Conservation (phyloP, 495 filamentous ascomycete genomes). For the Aspergillus asperescens region DNA sequence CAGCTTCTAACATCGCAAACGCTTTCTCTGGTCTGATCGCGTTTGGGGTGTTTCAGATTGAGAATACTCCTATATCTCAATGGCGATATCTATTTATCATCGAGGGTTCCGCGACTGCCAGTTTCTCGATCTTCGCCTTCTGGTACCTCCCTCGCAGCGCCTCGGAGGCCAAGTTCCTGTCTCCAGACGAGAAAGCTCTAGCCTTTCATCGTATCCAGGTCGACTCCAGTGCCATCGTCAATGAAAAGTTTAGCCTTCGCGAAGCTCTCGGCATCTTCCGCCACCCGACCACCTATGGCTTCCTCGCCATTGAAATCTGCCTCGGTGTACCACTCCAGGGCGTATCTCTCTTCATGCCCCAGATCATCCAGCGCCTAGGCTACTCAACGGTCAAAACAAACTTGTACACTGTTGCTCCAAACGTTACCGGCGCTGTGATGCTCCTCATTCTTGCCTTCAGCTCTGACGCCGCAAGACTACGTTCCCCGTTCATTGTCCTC, state of each 20-base stretch:
- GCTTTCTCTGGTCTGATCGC: conserved; percentile 71
- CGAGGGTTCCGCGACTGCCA: conserved; percentile 59
- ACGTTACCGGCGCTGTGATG: conserved; percentile 62
- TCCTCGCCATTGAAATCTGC: conserved; percentile 66
- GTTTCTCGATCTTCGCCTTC: conserved; percentile 62
- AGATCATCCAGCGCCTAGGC: conserved; percentile 62
- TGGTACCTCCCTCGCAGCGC: conserved; percentile 65
- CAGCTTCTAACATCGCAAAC: conserved; percentile 65
- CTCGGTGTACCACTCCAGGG: conserved; percentile 71
- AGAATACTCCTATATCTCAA: conserved; percentile 43
- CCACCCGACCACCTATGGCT: conserved; percentile 55
- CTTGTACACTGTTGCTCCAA: conserved; percentile 71
- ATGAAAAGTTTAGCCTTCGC: conserved; percentile 63
- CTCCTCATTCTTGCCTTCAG: conserved; percentile 63
- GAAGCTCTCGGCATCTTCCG: conserved; percentile 61
- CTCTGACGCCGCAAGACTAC: conserved; percentile 58
- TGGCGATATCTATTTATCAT: conserved; percentile 80
- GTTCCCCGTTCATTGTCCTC: conserved; percentile 68
- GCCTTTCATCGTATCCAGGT: conserved; percentile 71
- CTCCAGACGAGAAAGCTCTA: conserved; percentile 57
- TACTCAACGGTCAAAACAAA: conserved; percentile 66
- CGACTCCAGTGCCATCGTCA: conserved; percentile 65
- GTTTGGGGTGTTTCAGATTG: conserved; percentile 71
- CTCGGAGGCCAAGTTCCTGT: conserved; percentile 58
- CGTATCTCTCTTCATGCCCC: conserved; percentile 66